Evolutionary conservation across 2,329 filamentous ascomycete species (phyloP).

Genomic region (Calycina herbarum): DNA sequence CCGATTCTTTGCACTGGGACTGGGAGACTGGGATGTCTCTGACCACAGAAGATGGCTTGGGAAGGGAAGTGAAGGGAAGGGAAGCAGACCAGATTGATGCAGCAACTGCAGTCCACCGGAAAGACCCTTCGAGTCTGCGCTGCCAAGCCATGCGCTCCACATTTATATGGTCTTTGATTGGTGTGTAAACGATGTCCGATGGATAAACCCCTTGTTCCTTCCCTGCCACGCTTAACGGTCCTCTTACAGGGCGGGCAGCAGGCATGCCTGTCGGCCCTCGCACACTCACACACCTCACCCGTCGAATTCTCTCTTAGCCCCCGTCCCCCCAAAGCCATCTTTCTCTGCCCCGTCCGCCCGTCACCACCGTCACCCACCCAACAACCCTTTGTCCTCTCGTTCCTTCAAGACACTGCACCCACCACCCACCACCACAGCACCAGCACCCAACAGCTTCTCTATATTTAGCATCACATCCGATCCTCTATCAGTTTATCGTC

Average conservation of each 20-base stretch:
- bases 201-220: background rate
- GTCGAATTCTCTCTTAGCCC: background rate
- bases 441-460: slow-evolving; percentile 24
- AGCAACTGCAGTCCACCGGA: background rate
- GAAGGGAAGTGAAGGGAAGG: background rate
- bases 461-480: slow-evolving; percentile 33
- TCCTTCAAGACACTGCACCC: slow-evolving; percentile 3
- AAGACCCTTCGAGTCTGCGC: background rate
- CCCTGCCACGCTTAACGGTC: background rate
- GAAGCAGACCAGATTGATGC: background rate
- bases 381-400: slow-evolving; percentile 7
- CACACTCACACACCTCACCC: background rate
- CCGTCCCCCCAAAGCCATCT: background rate
- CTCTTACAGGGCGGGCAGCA: background rate
- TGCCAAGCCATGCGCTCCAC: background rate
- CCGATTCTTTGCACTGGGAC: background rate
- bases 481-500: slow-evolving; percentile 34
- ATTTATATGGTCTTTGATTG: background rate
- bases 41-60: background rate
- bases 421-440: background rate
- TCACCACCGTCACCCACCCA: background rate
- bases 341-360: background rate
- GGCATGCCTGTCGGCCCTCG: background rate
- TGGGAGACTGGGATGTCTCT: slow-evolving; percentile 1
- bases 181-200: slow-evolving; percentile 4